phyloP scores from a whole-genome alignment of 192 early-diverging fungal genomes.

The Dispira simplex region DNA sequence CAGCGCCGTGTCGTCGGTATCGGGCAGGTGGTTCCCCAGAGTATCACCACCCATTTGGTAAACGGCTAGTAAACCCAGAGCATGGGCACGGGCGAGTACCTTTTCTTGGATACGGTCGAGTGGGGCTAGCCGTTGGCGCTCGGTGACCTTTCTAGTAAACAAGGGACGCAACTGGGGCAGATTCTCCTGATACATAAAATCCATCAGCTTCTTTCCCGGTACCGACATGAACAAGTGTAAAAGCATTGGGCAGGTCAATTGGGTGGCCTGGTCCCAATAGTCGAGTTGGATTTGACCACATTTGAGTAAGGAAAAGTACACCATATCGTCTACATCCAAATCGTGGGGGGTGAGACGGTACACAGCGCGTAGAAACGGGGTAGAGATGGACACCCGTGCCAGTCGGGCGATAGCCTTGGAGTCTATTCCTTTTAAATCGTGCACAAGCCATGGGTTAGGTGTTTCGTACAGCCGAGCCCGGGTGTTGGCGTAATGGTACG shows the following conservation, averaged over 20 bases:
- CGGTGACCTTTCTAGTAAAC: not conserved
- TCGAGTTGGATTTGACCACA: not conserved
- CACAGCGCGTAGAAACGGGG: not conserved
- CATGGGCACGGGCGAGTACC: not conserved
- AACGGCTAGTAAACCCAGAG: not conserved
- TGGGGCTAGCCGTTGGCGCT: not conserved
- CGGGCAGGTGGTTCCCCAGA: not conserved
- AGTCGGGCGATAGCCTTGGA: not conserved
- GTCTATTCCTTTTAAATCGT: slow-evolving; percentile 17
- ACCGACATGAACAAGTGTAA: slow-evolving; percentile 1
- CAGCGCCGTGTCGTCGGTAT: not conserved
- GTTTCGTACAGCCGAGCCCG: slow-evolving; percentile 24
- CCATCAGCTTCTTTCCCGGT: not conserved
- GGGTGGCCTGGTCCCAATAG: slow-evolving; percentile 8
- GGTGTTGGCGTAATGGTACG: slow-evolving; percentile 25
- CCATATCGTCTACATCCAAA: slow-evolving; percentile 3
- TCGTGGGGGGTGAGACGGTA: slow-evolving; percentile 1
- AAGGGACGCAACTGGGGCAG: slow-evolving; percentile 7
- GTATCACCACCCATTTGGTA: not conserved
- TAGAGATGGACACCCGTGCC: not conserved
- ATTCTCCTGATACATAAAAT: slow-evolving; percentile 10
- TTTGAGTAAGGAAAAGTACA: slow-evolving; percentile 9
- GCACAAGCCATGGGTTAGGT: slow-evolving; percentile 24
- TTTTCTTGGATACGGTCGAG: not conserved
- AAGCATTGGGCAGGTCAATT: slow-evolving; percentile 6